These are phyloP conservation scores for Cerrena zonata DNA, from an alignment of 1,284 basidiomycete genomes.

Conservation along the genomic window DNA sequence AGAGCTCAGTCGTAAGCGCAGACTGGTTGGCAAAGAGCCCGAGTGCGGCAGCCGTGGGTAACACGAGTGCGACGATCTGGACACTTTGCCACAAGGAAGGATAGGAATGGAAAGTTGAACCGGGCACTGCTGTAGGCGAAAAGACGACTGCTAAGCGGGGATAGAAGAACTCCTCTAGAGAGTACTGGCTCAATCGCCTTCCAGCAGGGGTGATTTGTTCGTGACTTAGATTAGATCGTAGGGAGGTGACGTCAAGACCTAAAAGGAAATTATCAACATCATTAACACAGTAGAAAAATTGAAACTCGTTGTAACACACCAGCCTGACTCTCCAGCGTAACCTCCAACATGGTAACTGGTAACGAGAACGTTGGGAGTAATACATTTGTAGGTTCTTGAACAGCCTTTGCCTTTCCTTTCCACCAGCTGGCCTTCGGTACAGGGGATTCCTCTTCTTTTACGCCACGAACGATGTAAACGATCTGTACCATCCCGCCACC, in stretches of 20 bases:
- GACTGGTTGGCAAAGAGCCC: constrained; percentile 32
- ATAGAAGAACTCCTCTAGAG: constrained; percentile 10
- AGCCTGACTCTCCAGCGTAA: constrained; percentile 45
- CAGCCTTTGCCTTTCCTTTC: constrained; percentile 25
- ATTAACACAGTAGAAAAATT: not conserved
- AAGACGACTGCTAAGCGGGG: constrained; percentile 4
- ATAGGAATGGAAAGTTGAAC: not conserved
- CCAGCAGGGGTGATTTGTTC: not conserved
- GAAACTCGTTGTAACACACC: constrained; percentile 35
- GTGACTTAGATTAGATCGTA: constrained; percentile 8
- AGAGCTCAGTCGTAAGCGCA: constrained; percentile 32
- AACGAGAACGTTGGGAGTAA: constrained; percentile 64
- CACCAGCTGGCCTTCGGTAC: constrained; percentile 8
- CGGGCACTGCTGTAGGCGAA: not conserved
- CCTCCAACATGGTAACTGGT: constrained; percentile 59
- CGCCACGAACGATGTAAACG: constrained; percentile 52
- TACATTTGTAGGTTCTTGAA: constrained; percentile 37
- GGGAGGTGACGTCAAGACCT: constrained; percentile 3
- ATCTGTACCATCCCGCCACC: constrained; percentile 51
- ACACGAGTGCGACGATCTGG: not conserved
- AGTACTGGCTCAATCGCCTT: constrained; percentile 1
- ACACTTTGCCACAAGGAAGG: not conserved
- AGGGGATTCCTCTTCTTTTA: not conserved
- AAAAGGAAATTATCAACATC: constrained; percentile 5
- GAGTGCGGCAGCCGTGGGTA: constrained; percentile 15